phyloP scores from a whole-genome alignment of 2,329 filamentous ascomycete species.

The Hymenoscyphus fructigenus region DNA sequence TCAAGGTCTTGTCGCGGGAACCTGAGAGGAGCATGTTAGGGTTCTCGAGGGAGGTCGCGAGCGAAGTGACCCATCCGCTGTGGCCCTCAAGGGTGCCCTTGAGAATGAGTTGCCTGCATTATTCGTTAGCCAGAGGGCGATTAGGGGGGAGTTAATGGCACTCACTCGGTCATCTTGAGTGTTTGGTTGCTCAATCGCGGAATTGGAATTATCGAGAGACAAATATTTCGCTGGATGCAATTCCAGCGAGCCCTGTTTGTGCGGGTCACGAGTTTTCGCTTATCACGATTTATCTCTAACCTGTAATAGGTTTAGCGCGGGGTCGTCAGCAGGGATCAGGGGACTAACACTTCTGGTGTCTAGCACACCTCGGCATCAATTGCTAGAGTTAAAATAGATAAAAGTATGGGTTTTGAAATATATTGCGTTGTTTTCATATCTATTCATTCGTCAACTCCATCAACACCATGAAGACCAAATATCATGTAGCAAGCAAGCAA shows the following conservation, averaged over 20 bases:
- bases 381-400: too few species aligned
- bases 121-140: background rate
- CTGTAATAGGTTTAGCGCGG: background rate
- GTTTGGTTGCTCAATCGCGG: constrained; percentile 28
- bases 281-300: background rate
- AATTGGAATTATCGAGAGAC: constrained; percentile 2
- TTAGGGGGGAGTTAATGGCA: background rate
- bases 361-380: too few species aligned
- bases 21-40: constrained; percentile 99
- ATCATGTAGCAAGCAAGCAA: background rate
- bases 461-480: background rate
- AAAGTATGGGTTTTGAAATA: too few species aligned
- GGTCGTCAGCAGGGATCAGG: background rate
- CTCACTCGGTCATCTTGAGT: constrained; percentile 36
- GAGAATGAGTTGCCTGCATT: constrained; percentile 58
- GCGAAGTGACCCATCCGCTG: constrained; percentile 98
- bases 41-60: constrained; percentile 99
- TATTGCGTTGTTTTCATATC: background rate
- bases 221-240: background rate
- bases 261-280: constrained; percentile 2
- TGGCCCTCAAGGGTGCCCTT: constrained; percentile 98
- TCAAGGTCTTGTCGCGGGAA: constrained; percentile 97
- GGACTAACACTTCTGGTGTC: background rate
- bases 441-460: background rate
- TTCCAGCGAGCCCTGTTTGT: background rate